phyloP scores from a whole-genome alignment of 2,329 filamentous ascomycete genomes.

The Fusarium solani-melongenae region DNA sequence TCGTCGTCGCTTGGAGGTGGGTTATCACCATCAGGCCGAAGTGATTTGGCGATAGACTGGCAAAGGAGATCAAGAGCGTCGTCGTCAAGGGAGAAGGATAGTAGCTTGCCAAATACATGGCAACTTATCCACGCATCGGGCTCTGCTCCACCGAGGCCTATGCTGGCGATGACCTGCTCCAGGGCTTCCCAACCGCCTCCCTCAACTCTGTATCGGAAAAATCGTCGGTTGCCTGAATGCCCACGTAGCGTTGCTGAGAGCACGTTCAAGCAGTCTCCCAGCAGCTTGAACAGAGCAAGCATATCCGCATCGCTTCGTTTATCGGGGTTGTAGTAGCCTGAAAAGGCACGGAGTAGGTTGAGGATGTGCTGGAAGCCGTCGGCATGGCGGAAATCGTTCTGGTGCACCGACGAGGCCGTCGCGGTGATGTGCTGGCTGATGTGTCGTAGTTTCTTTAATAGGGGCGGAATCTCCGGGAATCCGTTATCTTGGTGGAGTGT shows the following conservation, averaged over 20 bases:
- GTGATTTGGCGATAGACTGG: slow-evolving; percentile 57
- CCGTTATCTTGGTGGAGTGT: slow-evolving; percentile 49
- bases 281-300: slow-evolving; percentile 72
- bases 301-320: slow-evolving; percentile 72
- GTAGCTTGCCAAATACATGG: slow-evolving; percentile 84
- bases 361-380: slow-evolving; percentile 82
- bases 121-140: slow-evolving; percentile 75
- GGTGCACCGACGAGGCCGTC: slow-evolving; percentile 61
- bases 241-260: slow-evolving; percentile 79
- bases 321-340: slow-evolving; percentile 79
- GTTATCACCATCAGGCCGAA: slow-evolving; percentile 47
- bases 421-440: slow-evolving; percentile 73
- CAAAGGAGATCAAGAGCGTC: slow-evolving; percentile 79
- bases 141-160: slow-evolving; percentile 72
- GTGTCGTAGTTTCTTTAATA: slow-evolving; percentile 69
- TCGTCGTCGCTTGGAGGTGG: slow-evolving; percentile 40
- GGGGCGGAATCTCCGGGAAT: slow-evolving; percentile 60
- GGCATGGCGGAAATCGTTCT: slow-evolving; percentile 86
- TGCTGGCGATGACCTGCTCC: slow-evolving; percentile 76
- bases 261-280: slow-evolving; percentile 78
- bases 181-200: slow-evolving; percentile 83
- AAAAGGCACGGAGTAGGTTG: slow-evolving; percentile 74
- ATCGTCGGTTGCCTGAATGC: slow-evolving; percentile 87
- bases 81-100: slow-evolving; percentile 84
- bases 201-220: slow-evolving; percentile 82